phyloP scores from a whole-genome alignment of 352 stramenopile genomes.

The Pythium guiyangense region DNA sequence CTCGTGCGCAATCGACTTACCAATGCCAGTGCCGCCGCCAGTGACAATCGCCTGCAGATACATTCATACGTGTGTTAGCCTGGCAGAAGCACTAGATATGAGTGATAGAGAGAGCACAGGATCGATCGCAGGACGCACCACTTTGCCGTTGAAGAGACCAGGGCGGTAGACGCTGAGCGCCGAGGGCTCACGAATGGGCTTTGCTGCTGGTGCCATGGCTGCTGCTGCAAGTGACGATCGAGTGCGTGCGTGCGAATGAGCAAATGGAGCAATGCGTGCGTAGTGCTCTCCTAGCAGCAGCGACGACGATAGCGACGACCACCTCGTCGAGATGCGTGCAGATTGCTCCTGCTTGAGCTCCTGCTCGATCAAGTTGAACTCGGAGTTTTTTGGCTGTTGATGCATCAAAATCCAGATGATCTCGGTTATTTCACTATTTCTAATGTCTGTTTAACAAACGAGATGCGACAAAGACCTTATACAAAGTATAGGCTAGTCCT shows the following conservation, averaged over 20 bases:
- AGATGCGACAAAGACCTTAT: too few species aligned
- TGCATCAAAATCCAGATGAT: too few species aligned
- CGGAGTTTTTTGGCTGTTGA: too few species aligned
- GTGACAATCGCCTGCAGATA: slow-evolving; percentile 68
- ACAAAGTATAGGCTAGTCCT: too few species aligned
- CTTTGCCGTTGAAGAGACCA: slow-evolving; percentile 70
- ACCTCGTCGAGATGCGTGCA: too few species aligned
- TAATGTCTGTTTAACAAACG: too few species aligned
- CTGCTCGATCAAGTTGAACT: too few species aligned
- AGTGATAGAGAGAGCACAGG: background rate
- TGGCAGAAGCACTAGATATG: background rate
- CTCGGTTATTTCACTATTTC: too few species aligned
- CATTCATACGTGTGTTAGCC: background rate
- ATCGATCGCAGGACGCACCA: slow-evolving; percentile 30
- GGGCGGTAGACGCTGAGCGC: slow-evolving; percentile 57
- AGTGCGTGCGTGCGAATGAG: background rate
- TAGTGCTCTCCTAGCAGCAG: too few species aligned
- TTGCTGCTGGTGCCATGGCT: background rate
- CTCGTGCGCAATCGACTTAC: slow-evolving; percentile 77
- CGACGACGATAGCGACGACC: too few species aligned
- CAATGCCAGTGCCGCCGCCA: slow-evolving; percentile 83
- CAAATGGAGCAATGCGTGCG: too few species aligned
- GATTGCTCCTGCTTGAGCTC: too few species aligned
- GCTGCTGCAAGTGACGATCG: background rate
- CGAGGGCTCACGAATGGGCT: slow-evolving; percentile 39